phyloP scores from a whole-genome alignment of 1,284 basidiomycete genomes.

The Cutaneotrichosporon sp. region DNA sequence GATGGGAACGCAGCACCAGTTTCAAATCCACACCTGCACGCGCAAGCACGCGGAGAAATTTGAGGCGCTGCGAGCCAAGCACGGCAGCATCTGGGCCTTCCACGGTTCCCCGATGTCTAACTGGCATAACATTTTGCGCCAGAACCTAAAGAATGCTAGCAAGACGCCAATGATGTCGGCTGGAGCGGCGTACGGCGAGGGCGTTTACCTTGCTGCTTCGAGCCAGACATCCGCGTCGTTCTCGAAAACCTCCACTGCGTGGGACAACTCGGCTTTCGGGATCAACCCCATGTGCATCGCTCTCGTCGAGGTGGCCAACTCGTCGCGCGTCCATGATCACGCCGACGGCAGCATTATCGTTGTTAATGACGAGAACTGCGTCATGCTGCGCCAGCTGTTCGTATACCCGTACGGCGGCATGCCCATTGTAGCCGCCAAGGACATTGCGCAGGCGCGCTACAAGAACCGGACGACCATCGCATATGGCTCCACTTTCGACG shows the following conservation, averaged over 20 bases:
- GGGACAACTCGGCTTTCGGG: conserved; percentile 5
- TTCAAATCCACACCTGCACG: conserved; percentile 20
- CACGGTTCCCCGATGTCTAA: conserved; percentile 17
- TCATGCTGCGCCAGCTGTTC: conserved; percentile 20
- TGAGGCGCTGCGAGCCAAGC: conserved; percentile 8
- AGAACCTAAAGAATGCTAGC: conserved; percentile 21
- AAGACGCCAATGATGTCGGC: conserved; percentile 14
- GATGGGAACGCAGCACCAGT: conserved; percentile 16
- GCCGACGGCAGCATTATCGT: conserved; percentile 6
- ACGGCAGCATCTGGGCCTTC: conserved; percentile 17
- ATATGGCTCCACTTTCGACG: conserved; percentile 9
- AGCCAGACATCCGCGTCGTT: not conserved
- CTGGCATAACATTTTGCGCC: conserved; percentile 24
- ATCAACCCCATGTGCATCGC: conserved; percentile 7
- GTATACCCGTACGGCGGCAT: conserved; percentile 8
- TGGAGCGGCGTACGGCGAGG: conserved; percentile 15
- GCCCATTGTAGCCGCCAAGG: conserved; percentile 1
- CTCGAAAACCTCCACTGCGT: not conserved
- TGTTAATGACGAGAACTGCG: conserved; percentile 18
- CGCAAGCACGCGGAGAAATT: conserved; percentile 19
- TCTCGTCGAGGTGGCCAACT: conserved; percentile 19
- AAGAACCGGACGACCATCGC: conserved; percentile 18
- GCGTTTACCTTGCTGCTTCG: conserved; percentile 10
- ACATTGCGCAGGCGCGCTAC: conserved; percentile 1
- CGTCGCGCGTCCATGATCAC: conserved; percentile 18